Base-by-base conservation (phyloP, 805 yeast species). In the Yamadazyma olivae region DNA sequence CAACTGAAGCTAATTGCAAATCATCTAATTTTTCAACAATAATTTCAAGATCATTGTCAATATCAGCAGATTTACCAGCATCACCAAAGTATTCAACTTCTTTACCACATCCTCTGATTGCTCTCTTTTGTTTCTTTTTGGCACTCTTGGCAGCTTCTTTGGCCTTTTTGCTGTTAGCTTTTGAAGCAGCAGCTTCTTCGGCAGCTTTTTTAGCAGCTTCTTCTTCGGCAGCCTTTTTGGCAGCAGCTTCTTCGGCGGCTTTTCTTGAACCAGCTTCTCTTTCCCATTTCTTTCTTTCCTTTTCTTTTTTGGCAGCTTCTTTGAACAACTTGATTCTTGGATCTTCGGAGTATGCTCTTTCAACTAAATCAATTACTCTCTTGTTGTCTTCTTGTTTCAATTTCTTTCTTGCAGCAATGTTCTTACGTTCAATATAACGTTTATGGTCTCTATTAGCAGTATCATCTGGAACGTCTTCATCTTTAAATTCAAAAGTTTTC, bases 381-480 rank as follows among this genome's bases (percentile, higher is more conserved):
- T 89, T 84, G 72, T 83, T 91, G 68, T 93, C 99, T 59, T 93
- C 97, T 57, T 91, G 89, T 83, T 93, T 93, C 75, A 79, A 85
- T 85, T 91, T 93, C 75, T 87, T 85, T 75, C 99, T 86, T 40
- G 95, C 87, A 50, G 95, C 89, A 67, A 86, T 79, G 75, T 93
- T 93, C 77, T 93, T 93, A 75, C 91, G 88, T 73, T 93, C 99
- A 51, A 90, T 83, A 75, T 88, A 86, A 72, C 99, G 95, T 75
- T 93, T 93, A 79, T 93, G 95, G 65, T 93, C 99, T 77, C 99
- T 89, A 81, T 93, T 93, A 43, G 96, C 85, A 39, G 97, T 86
- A 69, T 93, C 99, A 72, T 93, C 99, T 51, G 99, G 99, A 56
- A 90, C 96, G 60, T 93, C 99, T 74, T 93, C 99, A 61, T 93